Evolutionary conservation across 306 rosid genomes (phyloP), one percentile per base, ranked within the genome.

Genomic region (Quercus parvula): DNA sequence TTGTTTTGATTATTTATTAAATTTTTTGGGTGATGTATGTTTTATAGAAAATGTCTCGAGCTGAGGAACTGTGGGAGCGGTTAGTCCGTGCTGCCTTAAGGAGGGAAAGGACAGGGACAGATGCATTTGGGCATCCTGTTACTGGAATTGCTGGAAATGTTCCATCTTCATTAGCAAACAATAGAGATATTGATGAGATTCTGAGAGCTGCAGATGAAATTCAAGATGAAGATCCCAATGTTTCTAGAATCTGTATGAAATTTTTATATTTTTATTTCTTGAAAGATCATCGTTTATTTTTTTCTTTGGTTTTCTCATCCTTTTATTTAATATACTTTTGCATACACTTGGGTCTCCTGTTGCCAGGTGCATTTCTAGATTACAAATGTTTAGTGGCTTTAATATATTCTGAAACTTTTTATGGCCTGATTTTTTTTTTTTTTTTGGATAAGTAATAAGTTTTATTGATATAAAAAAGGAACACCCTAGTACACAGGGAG

Each of bases 121-220:
- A 89, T 87, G 90, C 86, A 22, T 86, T 81, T 83, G 97, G 97
- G 56, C 89, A 76, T 52, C 98, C 80, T 56, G 85, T 56, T 78
- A 87, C 84, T 67, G 94, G 97, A 44, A 92, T 95, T 77, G 99
- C 94, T 52, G 94, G 97, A 76, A 81, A 89, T 71, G 97, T 95
- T 17, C 99, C 99, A 25, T 95, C 98, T 41, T 95, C 99, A 0
- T 95, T 95, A 9, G 94, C 92, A 46, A 95, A 92, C 79, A 95
- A 95, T 74, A 84, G 99, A 88, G 98, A 95, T 79, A 91, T 95
- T 13, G 99, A 92, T 88, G 99, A 92, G 81, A 95, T 92, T 86
- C 81, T 95, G 73, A 88, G 96, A 86, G 98, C 86, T 83, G 99
- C 99, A 12, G 99, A 95, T 84, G 98, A 91, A 89, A 95, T 95